phyloP scores from a whole-genome alignment of 345 rosid genomes.

The Psidium friedrichsthalianum region DNA sequence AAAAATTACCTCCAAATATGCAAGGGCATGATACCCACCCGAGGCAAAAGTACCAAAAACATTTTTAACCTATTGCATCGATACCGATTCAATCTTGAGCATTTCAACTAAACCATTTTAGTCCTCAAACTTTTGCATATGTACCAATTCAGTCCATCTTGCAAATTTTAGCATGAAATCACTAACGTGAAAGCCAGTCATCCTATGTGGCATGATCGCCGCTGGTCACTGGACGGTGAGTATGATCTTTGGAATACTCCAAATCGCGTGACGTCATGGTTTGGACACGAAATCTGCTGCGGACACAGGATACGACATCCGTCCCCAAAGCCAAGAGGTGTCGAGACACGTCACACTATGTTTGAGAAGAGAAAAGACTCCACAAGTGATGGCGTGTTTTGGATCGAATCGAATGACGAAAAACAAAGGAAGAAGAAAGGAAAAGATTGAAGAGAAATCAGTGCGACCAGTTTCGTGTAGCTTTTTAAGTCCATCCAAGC shows the following conservation, averaged over 20 bases:
- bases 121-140: too few species aligned
- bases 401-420: not conserved
- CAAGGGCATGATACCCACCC: not conserved
- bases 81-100: too few species aligned
- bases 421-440: not conserved
- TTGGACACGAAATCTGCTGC: not conserved
- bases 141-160: too few species aligned
- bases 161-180: too few species aligned
- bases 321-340: not conserved
- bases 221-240: not conserved
- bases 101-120: too few species aligned
- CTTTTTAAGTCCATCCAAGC: not conserved
- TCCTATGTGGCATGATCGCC: too few species aligned
- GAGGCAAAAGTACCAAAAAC: too few species aligned
- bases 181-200: too few species aligned
- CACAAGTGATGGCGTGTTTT: not conserved
- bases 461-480: not conserved
- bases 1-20: not conserved
- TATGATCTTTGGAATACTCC: not conserved
- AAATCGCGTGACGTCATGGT: not conserved
- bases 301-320: not conserved
- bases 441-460: not conserved
- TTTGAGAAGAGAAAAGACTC: too few species aligned
- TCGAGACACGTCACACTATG: too few species aligned
- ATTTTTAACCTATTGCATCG: too few species aligned